Evolutionary conservation across 2,329 filamentous ascomycete genomes (phyloP).

Genomic region (Monosporascus cannonballus): DNA sequence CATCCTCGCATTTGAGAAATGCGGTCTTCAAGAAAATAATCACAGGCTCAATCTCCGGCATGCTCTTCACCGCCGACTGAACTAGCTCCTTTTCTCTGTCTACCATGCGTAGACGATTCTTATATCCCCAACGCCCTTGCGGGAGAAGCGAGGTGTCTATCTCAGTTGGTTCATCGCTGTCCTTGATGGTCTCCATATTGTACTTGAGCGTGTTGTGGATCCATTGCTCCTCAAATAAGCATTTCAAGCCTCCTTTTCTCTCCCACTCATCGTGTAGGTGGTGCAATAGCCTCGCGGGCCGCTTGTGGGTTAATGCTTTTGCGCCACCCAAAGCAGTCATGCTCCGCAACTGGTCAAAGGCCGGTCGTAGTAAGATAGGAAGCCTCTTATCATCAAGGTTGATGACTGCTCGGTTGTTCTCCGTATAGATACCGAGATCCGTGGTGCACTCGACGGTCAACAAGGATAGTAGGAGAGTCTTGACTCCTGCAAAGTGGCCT

Average conservation of each 20-base stretch:
- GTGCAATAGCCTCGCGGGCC: constrained; percentile 1
- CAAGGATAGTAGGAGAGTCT: constrained; percentile 5
- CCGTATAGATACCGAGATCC: constrained; percentile 5
- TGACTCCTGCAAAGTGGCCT: constrained; percentile 1
- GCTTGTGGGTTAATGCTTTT: background rate
- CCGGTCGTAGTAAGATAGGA: background rate
- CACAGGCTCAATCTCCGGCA: constrained; percentile 5
- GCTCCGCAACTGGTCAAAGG: constrained; percentile 1
- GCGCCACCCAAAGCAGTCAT: background rate
- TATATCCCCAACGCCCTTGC: constrained; percentile 1
- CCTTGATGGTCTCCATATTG: background rate
- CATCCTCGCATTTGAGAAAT: background rate
- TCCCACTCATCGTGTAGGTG: constrained; percentile 6
- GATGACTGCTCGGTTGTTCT: constrained; percentile 2
- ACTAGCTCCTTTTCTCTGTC: constrained; percentile 1
- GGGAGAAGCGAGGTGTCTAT: background rate
- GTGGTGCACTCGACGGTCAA: constrained; percentile 4
- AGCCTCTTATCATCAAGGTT: constrained; percentile 5
- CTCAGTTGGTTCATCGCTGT: background rate
- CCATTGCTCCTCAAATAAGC: constrained; percentile 8
- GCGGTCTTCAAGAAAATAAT: constrained; percentile 6
- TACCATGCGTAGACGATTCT: background rate
- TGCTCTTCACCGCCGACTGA: background rate
- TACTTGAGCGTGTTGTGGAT: background rate
- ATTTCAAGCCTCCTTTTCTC: constrained; percentile 1